Conservation (phyloP, 768 basidiomycete species). For the Leccinum obscurum region DNA sequence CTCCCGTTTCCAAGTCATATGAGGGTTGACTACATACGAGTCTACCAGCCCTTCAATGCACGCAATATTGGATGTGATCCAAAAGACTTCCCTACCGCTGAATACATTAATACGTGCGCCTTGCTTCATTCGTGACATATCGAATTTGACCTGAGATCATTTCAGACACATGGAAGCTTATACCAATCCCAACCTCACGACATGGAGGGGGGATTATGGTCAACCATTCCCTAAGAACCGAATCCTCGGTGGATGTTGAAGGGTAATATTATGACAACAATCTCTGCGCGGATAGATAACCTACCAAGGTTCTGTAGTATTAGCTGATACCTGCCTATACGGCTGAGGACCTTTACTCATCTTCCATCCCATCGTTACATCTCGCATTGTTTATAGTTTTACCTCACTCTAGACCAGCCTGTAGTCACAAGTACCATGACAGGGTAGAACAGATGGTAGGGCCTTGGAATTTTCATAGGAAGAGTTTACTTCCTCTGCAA, state of each 20-base stretch:
- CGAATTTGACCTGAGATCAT: background rate
- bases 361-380: slow-evolving; percentile 2
- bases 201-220: slow-evolving; percentile 43
- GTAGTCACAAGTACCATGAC: background rate
- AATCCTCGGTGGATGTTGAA: slow-evolving; percentile 44
- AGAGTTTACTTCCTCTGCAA: background rate
- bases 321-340: background rate
- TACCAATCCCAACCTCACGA: slow-evolving; percentile 53
- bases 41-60: slow-evolving; percentile 66
- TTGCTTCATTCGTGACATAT: background rate
- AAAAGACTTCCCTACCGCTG: slow-evolving; percentile 60
- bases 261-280: background rate
- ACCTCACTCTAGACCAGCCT: background rate
- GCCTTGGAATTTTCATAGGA: background rate
- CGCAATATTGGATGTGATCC: slow-evolving; percentile 77
- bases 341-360: no score
- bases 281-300: background rate
- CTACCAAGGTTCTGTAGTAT: background rate
- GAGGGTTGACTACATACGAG: slow-evolving; percentile 59
- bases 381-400: background rate
- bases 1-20: slow-evolving; percentile 51
- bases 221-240: slow-evolving; percentile 53
- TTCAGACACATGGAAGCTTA: slow-evolving; percentile 67
- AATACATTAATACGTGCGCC: slow-evolving; percentile 63
- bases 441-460: background rate